These are phyloP conservation scores for Scenedesmus sp. DNA, from an alignment of 163 green algal genomes.

Conservation along the genomic window DNA sequence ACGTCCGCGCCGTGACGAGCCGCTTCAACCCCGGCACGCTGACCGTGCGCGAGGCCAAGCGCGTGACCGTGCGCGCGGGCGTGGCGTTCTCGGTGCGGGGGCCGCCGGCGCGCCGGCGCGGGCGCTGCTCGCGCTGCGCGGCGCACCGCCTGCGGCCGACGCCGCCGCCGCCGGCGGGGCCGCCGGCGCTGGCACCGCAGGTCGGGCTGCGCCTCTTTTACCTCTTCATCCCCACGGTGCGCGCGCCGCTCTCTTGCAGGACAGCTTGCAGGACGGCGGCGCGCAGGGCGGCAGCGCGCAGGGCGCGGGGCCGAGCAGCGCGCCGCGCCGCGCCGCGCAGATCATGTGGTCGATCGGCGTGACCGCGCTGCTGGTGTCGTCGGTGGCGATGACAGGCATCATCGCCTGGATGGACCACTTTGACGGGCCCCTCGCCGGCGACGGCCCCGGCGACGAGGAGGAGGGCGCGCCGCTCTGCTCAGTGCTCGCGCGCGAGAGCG, in stretches of 20 bases:
- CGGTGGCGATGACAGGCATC: slow-evolving; percentile 20
- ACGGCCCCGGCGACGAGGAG: not conserved
- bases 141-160: no score
- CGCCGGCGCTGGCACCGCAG: no score
- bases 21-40: slow-evolving; percentile 41
- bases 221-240: slow-evolving; percentile 38
- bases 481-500: no score
- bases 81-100: no score
- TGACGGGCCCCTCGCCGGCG: slow-evolving; percentile 5
- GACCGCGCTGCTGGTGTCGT: slow-evolving; percentile 17
- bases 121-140: no score
- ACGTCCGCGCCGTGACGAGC: slow-evolving; percentile 2
- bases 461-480: no score
- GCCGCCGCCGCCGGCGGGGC: no score
- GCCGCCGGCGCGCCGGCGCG: no score
- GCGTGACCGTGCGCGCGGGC: slow-evolving; percentile 11
- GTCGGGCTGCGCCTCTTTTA: slow-evolving; percentile 42
- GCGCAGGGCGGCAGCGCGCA: no score
- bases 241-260: no score
- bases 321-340: slow-evolving; percentile 8
- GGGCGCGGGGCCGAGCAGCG: no score
- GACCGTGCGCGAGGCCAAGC: slow-evolving; percentile 25
- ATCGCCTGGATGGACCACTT: slow-evolving; percentile 42
- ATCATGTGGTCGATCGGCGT: slow-evolving; percentile 34
- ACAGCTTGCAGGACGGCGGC: no score